A percentile compares a stretch with the other conserved stretches of the same genome.
Evolutionary conservation across 139 green algal genomes (phyloP).

Genomic region (Chlamydomonas sphaeroides): DNA sequence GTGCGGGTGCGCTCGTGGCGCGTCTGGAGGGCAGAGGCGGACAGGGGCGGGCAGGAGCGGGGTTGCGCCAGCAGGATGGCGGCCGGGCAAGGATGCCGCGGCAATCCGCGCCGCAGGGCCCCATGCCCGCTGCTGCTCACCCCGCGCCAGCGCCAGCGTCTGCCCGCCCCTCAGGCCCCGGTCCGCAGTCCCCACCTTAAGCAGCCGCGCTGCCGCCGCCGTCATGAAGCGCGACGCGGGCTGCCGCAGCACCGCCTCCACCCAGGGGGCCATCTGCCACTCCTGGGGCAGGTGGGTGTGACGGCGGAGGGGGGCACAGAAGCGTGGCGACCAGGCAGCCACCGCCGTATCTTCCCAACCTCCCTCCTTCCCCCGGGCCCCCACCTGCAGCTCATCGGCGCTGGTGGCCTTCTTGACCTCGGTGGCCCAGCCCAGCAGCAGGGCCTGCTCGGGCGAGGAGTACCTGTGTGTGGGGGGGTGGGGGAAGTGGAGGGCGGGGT

Average conservation of each 20-base stretch:
- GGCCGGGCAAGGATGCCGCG: neutral
- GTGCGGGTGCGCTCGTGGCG: slow-evolving; percentile 78
- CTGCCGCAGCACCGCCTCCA: slow-evolving; percentile 76
- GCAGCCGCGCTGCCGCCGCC: slow-evolving; percentile 53
- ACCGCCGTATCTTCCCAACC: too few relatives aligned
- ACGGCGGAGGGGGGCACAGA: too few relatives aligned
- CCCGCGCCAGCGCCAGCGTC: too few relatives aligned
- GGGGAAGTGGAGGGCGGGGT: neutral
- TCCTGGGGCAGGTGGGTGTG: slow-evolving; percentile 36
- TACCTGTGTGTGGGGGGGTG: slow-evolving; percentile 1
- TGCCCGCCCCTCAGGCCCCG: too few relatives aligned
- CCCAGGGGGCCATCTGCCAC: slow-evolving; percentile 85
- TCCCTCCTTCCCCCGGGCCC: neutral
- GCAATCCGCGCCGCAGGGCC: too few relatives aligned
- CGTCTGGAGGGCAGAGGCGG: slow-evolving; percentile 8
- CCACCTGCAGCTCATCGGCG: slow-evolving; percentile 62
- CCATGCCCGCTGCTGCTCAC: too few relatives aligned
- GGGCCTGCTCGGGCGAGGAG: slow-evolving; percentile 71
- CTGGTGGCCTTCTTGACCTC: slow-evolving; percentile 72
- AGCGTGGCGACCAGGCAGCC: too few relatives aligned
- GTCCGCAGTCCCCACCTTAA: slow-evolving; percentile 50
- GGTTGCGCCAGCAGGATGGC: too few relatives aligned
- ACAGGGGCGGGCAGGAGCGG: too few relatives aligned
- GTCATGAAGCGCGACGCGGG: neutral
- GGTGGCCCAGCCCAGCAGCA: slow-evolving; percentile 73